These are phyloP conservation scores for Endothia cerciana DNA, from an alignment of 2,329 filamentous ascomycete genomes.

Conservation along the genomic window DNA sequence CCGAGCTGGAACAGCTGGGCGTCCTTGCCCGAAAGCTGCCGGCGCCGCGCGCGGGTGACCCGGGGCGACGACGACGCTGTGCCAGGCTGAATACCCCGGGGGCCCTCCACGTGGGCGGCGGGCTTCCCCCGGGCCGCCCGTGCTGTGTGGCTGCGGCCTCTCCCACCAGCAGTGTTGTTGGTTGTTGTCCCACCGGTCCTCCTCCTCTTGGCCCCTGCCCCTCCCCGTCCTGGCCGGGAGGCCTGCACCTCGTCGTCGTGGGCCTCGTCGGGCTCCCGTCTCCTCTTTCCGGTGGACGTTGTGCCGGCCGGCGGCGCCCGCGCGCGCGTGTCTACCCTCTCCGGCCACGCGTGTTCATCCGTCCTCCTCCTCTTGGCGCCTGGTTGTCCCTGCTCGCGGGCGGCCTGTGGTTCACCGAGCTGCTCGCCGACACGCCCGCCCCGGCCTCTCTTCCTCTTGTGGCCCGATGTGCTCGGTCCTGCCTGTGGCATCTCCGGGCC, in stretches of 20 bases:
- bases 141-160: not conserved
- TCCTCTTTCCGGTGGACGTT: conserved; percentile 1
- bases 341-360: too few species aligned
- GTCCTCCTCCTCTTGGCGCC: conserved; percentile 8
- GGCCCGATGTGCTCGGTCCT: conserved; percentile 9
- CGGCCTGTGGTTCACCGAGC: too few species aligned
- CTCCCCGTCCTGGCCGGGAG: not conserved
- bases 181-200: not conserved
- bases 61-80: not conserved
- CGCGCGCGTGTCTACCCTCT: not conserved
- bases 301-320: not conserved
- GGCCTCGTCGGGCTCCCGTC: not conserved
- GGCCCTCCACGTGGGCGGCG: not conserved
- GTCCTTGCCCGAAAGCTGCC: conserved; percentile 8
- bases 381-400: too few species aligned
- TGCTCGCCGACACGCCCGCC: not conserved
- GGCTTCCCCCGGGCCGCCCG: too few species aligned
- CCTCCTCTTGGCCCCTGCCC: conserved; percentile 5
- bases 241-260: not conserved
- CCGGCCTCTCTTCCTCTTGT: conserved; percentile 7
- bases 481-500: not conserved
- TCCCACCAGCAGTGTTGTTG: not conserved
- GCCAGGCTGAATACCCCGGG: too few species aligned
- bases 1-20: conserved; percentile 16
- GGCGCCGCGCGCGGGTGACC: conserved; percentile 13